Evolutionary conservation across 352 stramenopile species (phyloP).

Genomic region (Thalassiosira allenii): DNA sequence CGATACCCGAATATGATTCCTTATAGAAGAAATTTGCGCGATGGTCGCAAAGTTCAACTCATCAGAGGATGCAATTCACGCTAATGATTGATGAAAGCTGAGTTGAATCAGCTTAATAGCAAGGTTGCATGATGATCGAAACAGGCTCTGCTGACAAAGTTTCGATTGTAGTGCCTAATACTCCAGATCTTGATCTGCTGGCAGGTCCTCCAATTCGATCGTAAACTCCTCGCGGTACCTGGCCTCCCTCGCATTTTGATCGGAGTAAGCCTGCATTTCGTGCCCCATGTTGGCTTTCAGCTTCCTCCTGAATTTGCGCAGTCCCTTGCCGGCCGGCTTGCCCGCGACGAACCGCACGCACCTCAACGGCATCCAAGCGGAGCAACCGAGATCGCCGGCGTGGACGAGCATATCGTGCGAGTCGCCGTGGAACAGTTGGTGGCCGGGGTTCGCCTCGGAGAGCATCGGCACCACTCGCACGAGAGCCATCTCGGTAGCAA

Average conservation of each 20-base stretch:
- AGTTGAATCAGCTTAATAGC: no score
- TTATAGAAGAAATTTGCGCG: no score
- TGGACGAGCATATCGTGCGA: slow-evolving; percentile 1
- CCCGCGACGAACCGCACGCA: slow-evolving; percentile 2
- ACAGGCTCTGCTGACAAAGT: no score
- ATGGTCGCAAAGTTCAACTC: no score
- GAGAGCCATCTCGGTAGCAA: slow-evolving; percentile 26
- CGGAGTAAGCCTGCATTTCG: slow-evolving; percentile 3
- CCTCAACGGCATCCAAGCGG: slow-evolving; percentile 8
- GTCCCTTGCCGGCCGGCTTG: not conserved
- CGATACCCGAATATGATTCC: no score
- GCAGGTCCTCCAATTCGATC: slow-evolving; percentile 30
- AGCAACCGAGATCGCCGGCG: slow-evolving; percentile 6
- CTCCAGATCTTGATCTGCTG: no score
- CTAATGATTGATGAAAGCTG: no score
- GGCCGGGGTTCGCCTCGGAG: slow-evolving; percentile 11
- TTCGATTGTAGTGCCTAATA: no score
- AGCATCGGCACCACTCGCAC: slow-evolving; percentile 30
- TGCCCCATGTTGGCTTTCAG: not conserved
- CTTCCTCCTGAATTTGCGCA: not conserved
- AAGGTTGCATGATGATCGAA: no score
- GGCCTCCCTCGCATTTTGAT: not conserved
- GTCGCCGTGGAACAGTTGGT: no score
- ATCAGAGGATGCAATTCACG: no score
- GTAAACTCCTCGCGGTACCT: not conserved